These are phyloP conservation scores for Aspergillus vadensis DNA, from an alignment of 2,329 filamentous ascomycete genomes.

Conservation along the genomic window DNA sequence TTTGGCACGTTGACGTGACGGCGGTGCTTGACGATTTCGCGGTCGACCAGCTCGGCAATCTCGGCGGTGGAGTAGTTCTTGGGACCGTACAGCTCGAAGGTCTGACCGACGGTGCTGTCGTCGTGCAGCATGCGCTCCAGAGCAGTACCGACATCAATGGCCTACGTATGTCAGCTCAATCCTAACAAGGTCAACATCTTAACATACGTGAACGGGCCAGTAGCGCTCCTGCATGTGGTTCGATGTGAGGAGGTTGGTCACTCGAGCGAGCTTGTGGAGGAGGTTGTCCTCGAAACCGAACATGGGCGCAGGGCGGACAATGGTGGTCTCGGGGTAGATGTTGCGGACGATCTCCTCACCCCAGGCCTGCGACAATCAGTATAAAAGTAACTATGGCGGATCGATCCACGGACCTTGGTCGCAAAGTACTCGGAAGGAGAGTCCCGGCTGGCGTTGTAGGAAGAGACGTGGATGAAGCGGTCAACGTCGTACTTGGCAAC, in stretches of 20 bases:
- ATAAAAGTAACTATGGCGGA: conserved; percentile 1
- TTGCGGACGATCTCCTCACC: conserved; percentile 81
- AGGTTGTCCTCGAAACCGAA: conserved; percentile 95
- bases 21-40: conserved; percentile 86
- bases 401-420: conserved; percentile 67
- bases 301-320: conserved; percentile 89
- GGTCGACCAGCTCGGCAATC: conserved; percentile 84
- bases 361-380: conserved; percentile 56
- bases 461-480: conserved; percentile 94
- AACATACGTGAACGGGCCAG: conserved; percentile 81
- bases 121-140: conserved; percentile 89
- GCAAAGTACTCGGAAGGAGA: conserved; percentile 87
- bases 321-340: conserved; percentile 95
- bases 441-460: conserved; percentile 80
- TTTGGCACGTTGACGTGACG: conserved; percentile 91
- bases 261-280: conserved; percentile 78
- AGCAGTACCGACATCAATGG: conserved; percentile 84
- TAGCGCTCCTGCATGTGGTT: conserved; percentile 93
- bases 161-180: conserved; percentile 51
- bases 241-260: conserved; percentile 79
- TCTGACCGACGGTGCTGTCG: conserved; percentile 85
- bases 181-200: not conserved
- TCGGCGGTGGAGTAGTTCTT: conserved; percentile 88
- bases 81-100: conserved; percentile 91
- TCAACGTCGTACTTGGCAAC: conserved; percentile 98